These are phyloP conservation scores for Pseudogymnoascus pannorum DNA, from an alignment of 2,329 filamentous ascomycete species.

Conservation along the genomic window DNA sequence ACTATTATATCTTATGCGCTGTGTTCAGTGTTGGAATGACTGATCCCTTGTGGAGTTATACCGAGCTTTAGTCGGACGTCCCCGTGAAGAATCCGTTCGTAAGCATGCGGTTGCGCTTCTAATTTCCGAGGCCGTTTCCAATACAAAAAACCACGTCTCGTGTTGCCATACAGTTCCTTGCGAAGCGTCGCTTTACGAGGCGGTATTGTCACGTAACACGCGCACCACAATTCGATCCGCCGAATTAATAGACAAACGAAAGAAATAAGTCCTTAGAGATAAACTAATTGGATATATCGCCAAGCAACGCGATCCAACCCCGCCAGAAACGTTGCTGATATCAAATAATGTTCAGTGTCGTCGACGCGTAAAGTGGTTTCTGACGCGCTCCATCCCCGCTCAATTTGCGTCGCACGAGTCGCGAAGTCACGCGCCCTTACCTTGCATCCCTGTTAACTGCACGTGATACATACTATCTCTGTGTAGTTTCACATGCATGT, in stretches of 20 bases:
- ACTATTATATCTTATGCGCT: not conserved
- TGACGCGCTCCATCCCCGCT: not conserved
- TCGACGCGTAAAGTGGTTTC: constrained; percentile 8
- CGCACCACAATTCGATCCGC: not conserved
- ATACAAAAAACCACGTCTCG: not conserved
- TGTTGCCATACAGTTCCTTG: not conserved
- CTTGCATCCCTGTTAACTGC: not conserved
- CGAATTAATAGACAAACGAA: not conserved
- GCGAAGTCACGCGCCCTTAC: constrained; percentile 6
- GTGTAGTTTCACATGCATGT: no score
- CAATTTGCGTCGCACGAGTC: not conserved
- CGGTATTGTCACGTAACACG: not conserved
- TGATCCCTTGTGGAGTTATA: not conserved
- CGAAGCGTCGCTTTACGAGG: not conserved
- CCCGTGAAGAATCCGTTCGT: not conserved
- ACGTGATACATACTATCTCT: no score
- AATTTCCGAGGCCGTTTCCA: not conserved
- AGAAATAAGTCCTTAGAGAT: not conserved
- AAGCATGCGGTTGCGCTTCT: not conserved
- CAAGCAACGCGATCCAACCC: not conserved
- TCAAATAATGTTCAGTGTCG: not conserved
- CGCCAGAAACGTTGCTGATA: not conserved
- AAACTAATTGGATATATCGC: not conserved
- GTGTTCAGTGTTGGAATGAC: not conserved
- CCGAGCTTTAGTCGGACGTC: not conserved